Base-by-base conservation (phyloP, 768 basidiomycete species). In the Inosperma sp. region DNA sequence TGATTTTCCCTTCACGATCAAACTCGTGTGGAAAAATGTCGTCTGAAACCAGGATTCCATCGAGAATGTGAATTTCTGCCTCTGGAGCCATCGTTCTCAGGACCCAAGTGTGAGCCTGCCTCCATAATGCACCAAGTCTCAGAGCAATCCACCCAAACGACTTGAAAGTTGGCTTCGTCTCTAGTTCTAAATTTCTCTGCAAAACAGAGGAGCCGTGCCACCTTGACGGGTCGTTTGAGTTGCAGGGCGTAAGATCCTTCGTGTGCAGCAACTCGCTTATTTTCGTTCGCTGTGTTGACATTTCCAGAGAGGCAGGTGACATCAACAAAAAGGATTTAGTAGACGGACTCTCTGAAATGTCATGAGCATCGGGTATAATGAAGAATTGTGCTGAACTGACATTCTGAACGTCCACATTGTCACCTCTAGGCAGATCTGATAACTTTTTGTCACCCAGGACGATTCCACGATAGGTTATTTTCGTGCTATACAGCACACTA, bases 61-160 rank as follows among this genome's bases (percentile, higher is more conserved):
- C n/a, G n/a, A n/a, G n/a, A n/a, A 74, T 49, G 55, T 70, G 74
- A 17, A 59, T 61, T 8, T 66, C 52, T 3, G 65, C 56, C 1
- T 45, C 22, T 0, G 78, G 79, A 33, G 88, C 62, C 2, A 39
- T 42, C 0, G 86, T 88, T 0, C 66, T 73, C 23, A 59, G 62
- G 7, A 77, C 83, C 55, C 90, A 79, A 0, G 71, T 69, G 83
- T 79, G 51, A 85, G 84, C 49, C 82, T 54, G 72, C 86, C 90
- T 52, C 82, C 82, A 61, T 81, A 89, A 34, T 84, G 81, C 2
- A 94, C 59, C 23, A 79, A 94, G 60, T 96, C 93, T 91, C 91
- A 94, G 50, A 96, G 87, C 94, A 93, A 54, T 95, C 93, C 61
- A 94, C 92, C 88, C 93, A 95, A 1, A 96, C 81, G 2, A 94